Evolutionary conservation across 805 yeast genomes (phyloP).

Genomic region (Candida tammaniensis): DNA sequence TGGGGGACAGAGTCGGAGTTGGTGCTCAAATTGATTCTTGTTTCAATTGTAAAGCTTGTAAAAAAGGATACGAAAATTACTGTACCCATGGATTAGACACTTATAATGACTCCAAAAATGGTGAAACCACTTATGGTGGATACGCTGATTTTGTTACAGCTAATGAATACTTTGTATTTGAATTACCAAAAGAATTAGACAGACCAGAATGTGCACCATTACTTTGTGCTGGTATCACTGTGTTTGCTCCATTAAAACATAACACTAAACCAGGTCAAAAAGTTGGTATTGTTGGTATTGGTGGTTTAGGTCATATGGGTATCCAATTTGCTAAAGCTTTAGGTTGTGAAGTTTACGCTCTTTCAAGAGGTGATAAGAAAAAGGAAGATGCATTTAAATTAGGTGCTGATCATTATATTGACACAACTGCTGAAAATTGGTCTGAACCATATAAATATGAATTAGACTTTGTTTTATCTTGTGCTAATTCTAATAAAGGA

Average conservation of each 20-base stretch:
- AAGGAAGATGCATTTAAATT: constrained; percentile 30
- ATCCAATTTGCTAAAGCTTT: constrained; percentile 57
- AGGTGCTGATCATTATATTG: constrained; percentile 36
- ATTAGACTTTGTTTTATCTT: constrained; percentile 52
- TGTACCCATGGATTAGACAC: constrained; percentile 53
- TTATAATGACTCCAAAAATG: constrained; percentile 43
- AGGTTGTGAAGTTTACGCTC: constrained; percentile 45
- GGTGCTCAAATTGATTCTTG: constrained; percentile 72
- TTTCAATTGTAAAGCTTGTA: constrained; percentile 55
- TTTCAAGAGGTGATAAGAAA: constrained; percentile 27
- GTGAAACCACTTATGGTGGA: constrained; percentile 40
- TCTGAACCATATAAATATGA: constrained; percentile 21
- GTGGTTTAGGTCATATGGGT: constrained; percentile 69
- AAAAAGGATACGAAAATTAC: constrained; percentile 38
- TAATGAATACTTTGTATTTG: constrained; percentile 43
- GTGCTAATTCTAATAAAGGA: constrained; percentile 52
- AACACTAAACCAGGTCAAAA: constrained; percentile 28
- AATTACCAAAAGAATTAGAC: constrained; percentile 46
- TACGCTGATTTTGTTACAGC: constrained; percentile 48
- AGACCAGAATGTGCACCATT: constrained; percentile 48
- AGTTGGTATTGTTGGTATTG: constrained; percentile 63
- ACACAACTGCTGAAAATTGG: constrained; percentile 52
- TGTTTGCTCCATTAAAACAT: constrained; percentile 51
- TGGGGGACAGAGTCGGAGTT: constrained; percentile 78
- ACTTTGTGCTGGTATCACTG: constrained; percentile 57